Base-by-base conservation (phyloP, 2,329 filamentous ascomycete genomes). In the Scedosporium minutisporum region DNA sequence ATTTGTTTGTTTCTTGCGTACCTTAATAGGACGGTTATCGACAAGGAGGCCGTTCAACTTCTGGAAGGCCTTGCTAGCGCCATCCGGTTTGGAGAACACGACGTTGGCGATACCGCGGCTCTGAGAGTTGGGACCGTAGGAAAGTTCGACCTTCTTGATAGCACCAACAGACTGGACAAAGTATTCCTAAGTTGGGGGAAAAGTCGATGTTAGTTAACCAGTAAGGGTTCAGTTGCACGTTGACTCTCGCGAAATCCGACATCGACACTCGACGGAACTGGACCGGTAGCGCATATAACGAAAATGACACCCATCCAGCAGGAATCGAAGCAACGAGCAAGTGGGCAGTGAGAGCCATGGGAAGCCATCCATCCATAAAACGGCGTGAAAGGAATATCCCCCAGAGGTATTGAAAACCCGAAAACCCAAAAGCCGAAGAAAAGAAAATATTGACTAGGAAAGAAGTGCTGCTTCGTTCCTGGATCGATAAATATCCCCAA, bases 61-160 rank as follows among this genome's bases (percentile, higher is more conserved):
- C 70, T 88, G 83, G 69, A 91, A 90, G 65, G 95, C 95, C 77
- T 91, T 91, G 72, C 86, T 86, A 67, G 93, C 95, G 67, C 89
- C 90, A 68, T 91, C 91, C 27, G 88, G 78, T 71, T 91, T 90
- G 74, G 77, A 78, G 80, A 99, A 99, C 66, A 87, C 87, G 69
- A 99, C 89, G 62, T 91, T 95, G 70, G 93, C 93, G 72, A 93
- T 91, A 68, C 95, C 95, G 73, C 92, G 90, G 82, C 93, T 97
- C 69, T 87, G 85, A 67, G 93, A 93, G 73, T 90, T 91, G 67
- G 93, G 91, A 71, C 93, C 95, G 78, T 99, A 99, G 60, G 90
- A 91, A 70, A 99, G 82, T 69, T 95, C 87, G 67, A 96, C 91
- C 76, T 85, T 89, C 84, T 96, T 97, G 77, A 97, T 90, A 66